Conservation (phyloP, 495 filamentous ascomycete species). For the Trypethelium eluteriae region DNA sequence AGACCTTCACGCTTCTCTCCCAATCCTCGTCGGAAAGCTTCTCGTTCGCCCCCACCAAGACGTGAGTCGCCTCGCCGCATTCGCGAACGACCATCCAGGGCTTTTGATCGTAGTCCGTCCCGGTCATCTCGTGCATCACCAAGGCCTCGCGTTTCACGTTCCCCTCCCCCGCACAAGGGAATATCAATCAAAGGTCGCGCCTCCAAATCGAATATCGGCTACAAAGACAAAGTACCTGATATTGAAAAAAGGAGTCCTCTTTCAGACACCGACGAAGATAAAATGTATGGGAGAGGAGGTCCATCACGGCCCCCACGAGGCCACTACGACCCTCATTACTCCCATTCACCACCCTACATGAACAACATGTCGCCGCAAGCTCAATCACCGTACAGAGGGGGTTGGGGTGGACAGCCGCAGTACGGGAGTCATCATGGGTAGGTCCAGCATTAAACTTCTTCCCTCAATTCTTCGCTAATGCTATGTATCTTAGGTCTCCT, state of each 20-base stretch:
- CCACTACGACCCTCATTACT: constrained; percentile 16
- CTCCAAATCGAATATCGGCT: background rate
- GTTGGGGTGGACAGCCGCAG: constrained; percentile 49
- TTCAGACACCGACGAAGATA: background rate
- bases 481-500: constrained; percentile 31
- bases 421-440: constrained; percentile 57
- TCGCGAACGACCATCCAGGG: background rate
- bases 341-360: constrained; percentile 30
- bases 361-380: constrained; percentile 45
- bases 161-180: background rate
- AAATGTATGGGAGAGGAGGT: constrained; percentile 8
- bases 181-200: background rate
- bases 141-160: constrained; percentile 1
- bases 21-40: background rate
- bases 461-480: constrained; percentile 15
- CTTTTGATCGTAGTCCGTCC: constrained; percentile 3
- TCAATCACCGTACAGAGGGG: constrained; percentile 58
- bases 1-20: background rate
- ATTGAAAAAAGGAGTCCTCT: background rate
- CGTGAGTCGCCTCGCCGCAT: background rate
- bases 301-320: constrained; percentile 22
- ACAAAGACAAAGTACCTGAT: background rate
- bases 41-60: constrained; percentile 1
- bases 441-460: constrained; percentile 24
- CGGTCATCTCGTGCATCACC: constrained; percentile 9